Evolutionary conservation across 805 yeast genomes (phyloP).

Genomic region (Hanseniaspora vineae): DNA sequence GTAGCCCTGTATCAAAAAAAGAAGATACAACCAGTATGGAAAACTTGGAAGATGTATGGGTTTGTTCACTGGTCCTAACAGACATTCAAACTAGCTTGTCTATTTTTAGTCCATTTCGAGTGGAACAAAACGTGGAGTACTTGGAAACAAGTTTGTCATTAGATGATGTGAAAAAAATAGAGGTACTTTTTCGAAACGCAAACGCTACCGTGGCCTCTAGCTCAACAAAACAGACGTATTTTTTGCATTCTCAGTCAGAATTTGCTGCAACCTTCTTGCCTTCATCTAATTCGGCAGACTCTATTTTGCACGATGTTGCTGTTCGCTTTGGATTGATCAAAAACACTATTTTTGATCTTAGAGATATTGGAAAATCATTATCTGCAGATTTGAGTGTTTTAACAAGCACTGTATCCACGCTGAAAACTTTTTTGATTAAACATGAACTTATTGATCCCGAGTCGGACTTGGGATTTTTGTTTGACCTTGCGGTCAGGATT

Average conservation of each 20-base stretch:
- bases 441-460: neutral
- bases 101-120: no score
- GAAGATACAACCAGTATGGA: no score
- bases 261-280: neutral
- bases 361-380: constrained; percentile 1
- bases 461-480: neutral
- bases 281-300: neutral
- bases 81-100: no score
- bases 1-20: no score
- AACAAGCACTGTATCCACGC: neutral
- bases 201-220: neutral
- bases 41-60: no score
- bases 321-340: neutral
- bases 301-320: neutral
- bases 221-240: neutral
- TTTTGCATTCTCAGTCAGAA: neutral
- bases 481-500: constrained; percentile 1
- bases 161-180: neutral
- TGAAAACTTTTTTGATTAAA: neutral
- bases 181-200: neutral
- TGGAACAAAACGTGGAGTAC: no score
- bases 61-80: no score
- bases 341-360: constrained; percentile 1
- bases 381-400: neutral
- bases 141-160: no score